These are phyloP conservation scores for Nigrospora osmanthi DNA, from an alignment of 2,329 filamentous ascomycete species.

Conservation along the genomic window DNA sequence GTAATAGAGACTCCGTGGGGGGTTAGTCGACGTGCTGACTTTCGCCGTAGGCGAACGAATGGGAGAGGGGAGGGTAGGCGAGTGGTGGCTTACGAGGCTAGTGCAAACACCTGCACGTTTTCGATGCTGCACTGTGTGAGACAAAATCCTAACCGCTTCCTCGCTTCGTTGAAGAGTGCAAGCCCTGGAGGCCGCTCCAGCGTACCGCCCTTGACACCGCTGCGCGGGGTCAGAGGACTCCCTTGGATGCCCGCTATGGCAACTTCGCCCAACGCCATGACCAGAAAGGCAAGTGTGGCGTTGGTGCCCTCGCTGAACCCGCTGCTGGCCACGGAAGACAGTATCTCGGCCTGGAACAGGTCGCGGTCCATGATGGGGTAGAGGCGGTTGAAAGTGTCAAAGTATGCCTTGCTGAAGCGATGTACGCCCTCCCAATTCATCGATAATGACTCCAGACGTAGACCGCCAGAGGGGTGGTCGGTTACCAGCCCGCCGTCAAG, in stretches of 20 bases:
- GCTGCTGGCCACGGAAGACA: constrained; percentile 35
- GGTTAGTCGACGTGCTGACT: background rate
- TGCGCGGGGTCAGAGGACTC: constrained; percentile 34
- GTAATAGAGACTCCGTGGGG: constrained; percentile 37
- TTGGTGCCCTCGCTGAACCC: constrained; percentile 41
- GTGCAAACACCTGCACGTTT: constrained; percentile 49
- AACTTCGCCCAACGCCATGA: constrained; percentile 52
- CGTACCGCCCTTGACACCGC: constrained; percentile 45
- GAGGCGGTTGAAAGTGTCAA: constrained; percentile 51
- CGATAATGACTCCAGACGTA: constrained; percentile 20
- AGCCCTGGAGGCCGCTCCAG: constrained; percentile 45
- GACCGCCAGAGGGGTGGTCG: constrained; percentile 6
- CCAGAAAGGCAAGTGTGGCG: constrained; percentile 46
- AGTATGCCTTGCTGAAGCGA: constrained; percentile 44
- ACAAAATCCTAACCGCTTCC: constrained; percentile 50
- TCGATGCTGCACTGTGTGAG: constrained; percentile 47
- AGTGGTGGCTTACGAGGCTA: constrained; percentile 39
- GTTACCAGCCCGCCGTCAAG: constrained; percentile 7
- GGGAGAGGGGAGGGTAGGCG: background rate
- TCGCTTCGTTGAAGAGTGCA: constrained; percentile 53
- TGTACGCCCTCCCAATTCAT: constrained; percentile 38
- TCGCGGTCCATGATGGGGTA: constrained; percentile 52
- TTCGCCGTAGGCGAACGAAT: background rate
- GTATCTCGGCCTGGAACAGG: constrained; percentile 38
- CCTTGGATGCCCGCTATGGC: constrained; percentile 43